These are phyloP conservation scores for Rubus idaeus DNA, from an alignment of 306 rosid species.

Conservation along the genomic window DNA sequence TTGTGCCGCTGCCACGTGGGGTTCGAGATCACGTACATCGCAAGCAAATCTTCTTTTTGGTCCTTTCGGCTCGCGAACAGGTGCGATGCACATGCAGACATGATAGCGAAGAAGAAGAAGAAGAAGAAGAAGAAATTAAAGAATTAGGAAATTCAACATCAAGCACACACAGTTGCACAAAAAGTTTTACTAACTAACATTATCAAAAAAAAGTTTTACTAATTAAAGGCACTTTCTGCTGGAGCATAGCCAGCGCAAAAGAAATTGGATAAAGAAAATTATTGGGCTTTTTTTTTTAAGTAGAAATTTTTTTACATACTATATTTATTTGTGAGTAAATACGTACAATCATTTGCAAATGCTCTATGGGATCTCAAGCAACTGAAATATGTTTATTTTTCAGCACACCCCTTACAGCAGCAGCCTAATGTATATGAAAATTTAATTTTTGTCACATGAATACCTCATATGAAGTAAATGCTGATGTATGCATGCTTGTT, in stretches of 20 bases:
- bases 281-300: neutral
- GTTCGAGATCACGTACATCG: neutral
- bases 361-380: no score
- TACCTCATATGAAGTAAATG: neutral
- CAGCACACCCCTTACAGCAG: neutral
- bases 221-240: neutral
- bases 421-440: no score
- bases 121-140: neutral
- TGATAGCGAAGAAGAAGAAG: neutral
- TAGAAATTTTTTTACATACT: no score
- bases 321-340: no score
- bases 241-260: neutral
- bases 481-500: no score
- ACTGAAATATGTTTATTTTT: neutral
- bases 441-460: no score
- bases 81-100: neutral
- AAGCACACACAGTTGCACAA: neutral
- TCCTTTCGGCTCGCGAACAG: conserved; percentile 1
- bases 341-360: neutral
- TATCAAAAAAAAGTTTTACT: neutral
- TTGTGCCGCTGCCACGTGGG: neutral
- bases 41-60: conserved; percentile 2
- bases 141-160: conserved; percentile 13
- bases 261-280: neutral
- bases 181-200: neutral